Evolutionary conservation across 495 filamentous ascomycete genomes (phyloP), one percentile per base, ranked within the genome.

Genomic region (Talaromyces ruber): DNA sequence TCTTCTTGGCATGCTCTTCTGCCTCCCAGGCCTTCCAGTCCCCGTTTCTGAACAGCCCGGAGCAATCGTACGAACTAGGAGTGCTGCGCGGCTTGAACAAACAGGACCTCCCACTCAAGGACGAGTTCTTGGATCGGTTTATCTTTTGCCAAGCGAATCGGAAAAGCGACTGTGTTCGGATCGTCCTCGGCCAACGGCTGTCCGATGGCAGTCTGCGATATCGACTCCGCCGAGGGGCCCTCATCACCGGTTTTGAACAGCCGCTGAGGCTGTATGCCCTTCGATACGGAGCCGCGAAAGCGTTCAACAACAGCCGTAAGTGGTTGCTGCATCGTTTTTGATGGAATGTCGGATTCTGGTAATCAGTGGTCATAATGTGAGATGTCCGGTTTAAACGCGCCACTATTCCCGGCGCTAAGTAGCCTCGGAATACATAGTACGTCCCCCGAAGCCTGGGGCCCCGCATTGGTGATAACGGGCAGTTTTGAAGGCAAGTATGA

Each of bases 181-280:
- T 70, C 52, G 67, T 70, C 61, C 62, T 59, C 61, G 60, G 63
- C 30, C 28, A 29, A 29, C 28, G 6, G 28, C 28, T 29, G 3
- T 56, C 67, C 22, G 64, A 71, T 58, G 62, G 59, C 64, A 74
- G 62, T n/a, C 60, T 63, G 9, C 60, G 55, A 32, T 29, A 58
- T 34, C 22, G 55, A 18, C 11, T 58, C 2, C 55, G 11, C n/a
- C 52, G 52, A 4, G 62, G 65, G 52, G 64, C 71, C 58, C 26
- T 70, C 47, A 69, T 75, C 55, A 73, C 65, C 28, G 66, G 68
- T 21, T 70, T 76, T 64, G 30, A 24, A 51, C 66, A 72, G 54
- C 63, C 71, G 57, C 68, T 66, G 16, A 61, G 66, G 58, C 70
- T 64, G 47, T 78, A 79, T 59, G 69, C 62, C 62, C 69, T 78